Evolutionary conservation across 345 rosid species (phyloP).

Genomic region (Orychophragmus violaceus): DNA sequence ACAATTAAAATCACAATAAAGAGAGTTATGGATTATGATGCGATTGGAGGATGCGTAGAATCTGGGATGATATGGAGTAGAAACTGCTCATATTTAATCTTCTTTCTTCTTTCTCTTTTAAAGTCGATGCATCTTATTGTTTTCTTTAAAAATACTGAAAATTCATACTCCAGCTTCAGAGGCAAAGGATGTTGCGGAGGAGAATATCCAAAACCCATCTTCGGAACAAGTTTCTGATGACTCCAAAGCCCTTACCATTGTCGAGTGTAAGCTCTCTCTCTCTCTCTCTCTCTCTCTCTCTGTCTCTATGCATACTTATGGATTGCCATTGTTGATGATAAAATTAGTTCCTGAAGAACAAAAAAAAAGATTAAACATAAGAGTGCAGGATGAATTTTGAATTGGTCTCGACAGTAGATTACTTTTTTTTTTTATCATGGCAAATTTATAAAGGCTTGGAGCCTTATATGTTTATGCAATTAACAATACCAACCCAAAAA

Average conservation of each 20-base stretch:
- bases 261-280: conserved; percentile 58
- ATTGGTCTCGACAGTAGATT: no score
- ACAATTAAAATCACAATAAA: no score
- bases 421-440: neutral
- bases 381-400: neutral
- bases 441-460: neutral
- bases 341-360: neutral
- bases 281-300: no score
- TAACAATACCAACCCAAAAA: neutral
- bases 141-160: no score
- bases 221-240: conserved; percentile 36
- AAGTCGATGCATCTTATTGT: no score
- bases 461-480: no score
- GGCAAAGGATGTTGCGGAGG: conserved; percentile 23
- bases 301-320: neutral
- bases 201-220: conserved; percentile 27
- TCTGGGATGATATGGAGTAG: no score
- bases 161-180: no score
- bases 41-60: no score
- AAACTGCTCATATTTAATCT: no score
- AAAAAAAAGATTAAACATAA: neutral
- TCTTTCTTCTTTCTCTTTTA: no score
- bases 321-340: neutral
- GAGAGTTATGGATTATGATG: no score
- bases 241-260: conserved; percentile 50